Evolutionary conservation across 2,329 filamentous ascomycete genomes (phyloP), one percentile per base, ranked within the genome.

Genomic region (Rachicladosporium sp.): DNA sequence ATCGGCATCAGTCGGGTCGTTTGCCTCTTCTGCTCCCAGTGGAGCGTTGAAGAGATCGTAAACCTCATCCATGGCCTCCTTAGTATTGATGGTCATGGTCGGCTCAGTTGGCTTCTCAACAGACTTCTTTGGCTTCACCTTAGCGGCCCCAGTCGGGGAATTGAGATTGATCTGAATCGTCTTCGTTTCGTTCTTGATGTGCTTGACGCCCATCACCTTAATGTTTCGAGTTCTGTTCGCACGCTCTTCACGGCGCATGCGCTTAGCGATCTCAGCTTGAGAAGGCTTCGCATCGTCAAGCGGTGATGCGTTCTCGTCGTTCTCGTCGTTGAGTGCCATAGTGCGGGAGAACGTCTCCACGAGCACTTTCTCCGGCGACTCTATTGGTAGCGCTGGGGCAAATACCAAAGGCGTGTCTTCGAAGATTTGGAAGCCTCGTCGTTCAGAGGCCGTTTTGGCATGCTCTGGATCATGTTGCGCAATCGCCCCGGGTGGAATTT

Each of bases 11-110:
- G 70, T 69, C 15, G 69, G 73, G 0, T 63, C 58, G 31, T 62
- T 57, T 23, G 64, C 63, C 2, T 65, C 59, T 11, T 63, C 61
- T 29, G 66, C 65, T 45, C 72, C 71, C 31, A 89, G 61, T 2
- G 91, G 89, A 42, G 91, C 83, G 54, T 91, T 96, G 64, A 96
- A 98, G 36, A 98, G 85, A 42, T 87, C 87, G 54, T 96, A 96
- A 38, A 98, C 95, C 51, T 98, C 91, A 51, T 96, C 88, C 46
- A 89, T 95, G 4, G 91, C 91, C 48, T 91, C 89, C 51, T 77
- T 84, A 9, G 91, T 98, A 56, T 96, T 87, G 48, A 98, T 76
- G 1, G 91, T 98, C 88, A 98, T 95, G 2, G 91, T 98, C n/a
- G 88, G 84, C 60, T 96, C 89, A 29, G 69, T 64, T 6, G 68